phyloP scores from a whole-genome alignment of 805 yeast species.

The Wickerhamomyces kurtzmanii region DNA sequence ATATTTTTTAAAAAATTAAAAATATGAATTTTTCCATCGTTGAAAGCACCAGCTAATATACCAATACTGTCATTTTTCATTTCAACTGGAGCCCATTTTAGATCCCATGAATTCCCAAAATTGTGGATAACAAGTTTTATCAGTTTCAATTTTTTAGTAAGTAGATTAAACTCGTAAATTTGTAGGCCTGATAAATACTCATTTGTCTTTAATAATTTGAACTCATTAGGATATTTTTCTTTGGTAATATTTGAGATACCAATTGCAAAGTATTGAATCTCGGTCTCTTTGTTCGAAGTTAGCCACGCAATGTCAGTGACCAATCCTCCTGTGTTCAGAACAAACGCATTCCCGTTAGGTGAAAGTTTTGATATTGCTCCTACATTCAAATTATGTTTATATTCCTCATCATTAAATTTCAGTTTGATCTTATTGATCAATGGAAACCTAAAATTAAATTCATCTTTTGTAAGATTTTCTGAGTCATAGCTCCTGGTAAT shows the following conservation, averaged over 20 bases:
- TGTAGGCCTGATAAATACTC: slow-evolving; percentile 30
- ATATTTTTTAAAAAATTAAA: no score
- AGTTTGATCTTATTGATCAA: slow-evolving; percentile 5
- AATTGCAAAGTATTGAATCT: slow-evolving; percentile 37
- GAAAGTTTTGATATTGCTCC: slow-evolving; percentile 8
- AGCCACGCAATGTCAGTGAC: slow-evolving; percentile 48
- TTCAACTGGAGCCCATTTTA: slow-evolving; percentile 29
- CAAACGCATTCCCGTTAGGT: slow-evolving; percentile 25
- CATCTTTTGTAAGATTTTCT: slow-evolving; percentile 13
- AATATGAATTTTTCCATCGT: slow-evolving; percentile 53
- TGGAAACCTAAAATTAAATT: slow-evolving; percentile 17
- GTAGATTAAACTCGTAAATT: slow-evolving; percentile 28
- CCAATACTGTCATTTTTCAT: slow-evolving; percentile 27
- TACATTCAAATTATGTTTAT: slow-evolving; percentile 3
- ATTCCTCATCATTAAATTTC: slow-evolving; percentile 10
- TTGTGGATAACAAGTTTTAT: slow-evolving; percentile 22
- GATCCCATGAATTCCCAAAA: slow-evolving; percentile 34
- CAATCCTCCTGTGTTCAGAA: slow-evolving; percentile 40
- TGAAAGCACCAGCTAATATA: slow-evolving; percentile 39
- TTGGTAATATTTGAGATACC: slow-evolving; percentile 29
- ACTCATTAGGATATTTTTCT: slow-evolving; percentile 16
- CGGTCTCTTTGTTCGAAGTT: slow-evolving; percentile 15
- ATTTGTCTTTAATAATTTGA: slow-evolving; percentile 18
- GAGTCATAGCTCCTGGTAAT: slow-evolving; percentile 2
- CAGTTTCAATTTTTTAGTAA: slow-evolving; percentile 18